Evolutionary conservation across 164 flowering plant genomes (phyloP).

Genomic region (Cinnamomum micranthum): DNA sequence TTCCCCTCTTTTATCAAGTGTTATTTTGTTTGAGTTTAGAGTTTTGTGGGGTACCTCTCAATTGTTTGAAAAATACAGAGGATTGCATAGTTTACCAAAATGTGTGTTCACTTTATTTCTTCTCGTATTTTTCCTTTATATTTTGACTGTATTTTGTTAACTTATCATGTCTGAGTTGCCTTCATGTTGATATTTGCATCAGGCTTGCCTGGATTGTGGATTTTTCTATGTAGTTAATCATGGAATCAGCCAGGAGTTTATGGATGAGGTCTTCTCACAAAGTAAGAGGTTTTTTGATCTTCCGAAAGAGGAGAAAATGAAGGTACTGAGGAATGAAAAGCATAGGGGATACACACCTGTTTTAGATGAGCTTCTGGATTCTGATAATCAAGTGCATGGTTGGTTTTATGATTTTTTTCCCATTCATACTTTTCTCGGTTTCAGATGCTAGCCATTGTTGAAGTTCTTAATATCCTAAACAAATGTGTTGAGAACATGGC

Average conservation of each 20-base stretch:
- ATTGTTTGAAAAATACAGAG: not conserved
- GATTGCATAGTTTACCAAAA: not conserved
- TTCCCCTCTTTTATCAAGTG: not conserved
- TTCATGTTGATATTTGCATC: constrained; percentile 4
- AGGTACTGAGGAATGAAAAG: constrained; percentile 73
- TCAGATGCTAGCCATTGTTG: not conserved
- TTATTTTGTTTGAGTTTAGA: not conserved
- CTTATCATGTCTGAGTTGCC: not conserved
- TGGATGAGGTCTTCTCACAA: constrained; percentile 81
- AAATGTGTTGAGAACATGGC: not conserved
- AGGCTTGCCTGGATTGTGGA: constrained; percentile 94
- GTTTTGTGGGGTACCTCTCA: not conserved
- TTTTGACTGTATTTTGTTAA: not conserved
- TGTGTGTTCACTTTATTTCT: not conserved
- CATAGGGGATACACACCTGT: constrained; percentile 85
- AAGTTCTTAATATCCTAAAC: not conserved
- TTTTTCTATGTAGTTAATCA: constrained; percentile 93
- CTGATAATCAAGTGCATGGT: constrained; percentile 81
- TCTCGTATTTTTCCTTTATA: not conserved
- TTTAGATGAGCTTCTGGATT: constrained; percentile 70
- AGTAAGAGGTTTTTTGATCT: constrained; percentile 64
- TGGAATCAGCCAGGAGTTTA: constrained; percentile 76
- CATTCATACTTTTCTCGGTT: not conserved
- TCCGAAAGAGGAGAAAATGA: constrained; percentile 66
- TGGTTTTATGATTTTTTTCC: constrained; percentile 13